These are phyloP conservation scores for Aspergillus uvarum DNA, from an alignment of 2,329 filamentous ascomycete species.

Conservation along the genomic window DNA sequence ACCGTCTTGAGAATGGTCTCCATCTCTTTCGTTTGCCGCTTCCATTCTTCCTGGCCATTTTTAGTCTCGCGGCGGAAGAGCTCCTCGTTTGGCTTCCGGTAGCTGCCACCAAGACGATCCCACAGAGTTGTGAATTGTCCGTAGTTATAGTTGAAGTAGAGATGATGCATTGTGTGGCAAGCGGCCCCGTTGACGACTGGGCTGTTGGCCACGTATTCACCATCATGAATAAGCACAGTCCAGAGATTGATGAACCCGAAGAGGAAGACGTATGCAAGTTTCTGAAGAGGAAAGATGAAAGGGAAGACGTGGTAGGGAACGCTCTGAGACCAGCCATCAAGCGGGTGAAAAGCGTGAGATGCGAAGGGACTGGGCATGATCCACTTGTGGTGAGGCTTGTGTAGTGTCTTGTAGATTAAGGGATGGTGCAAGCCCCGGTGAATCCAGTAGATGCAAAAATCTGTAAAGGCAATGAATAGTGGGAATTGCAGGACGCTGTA, in stretches of 20 bases:
- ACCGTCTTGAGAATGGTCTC: constrained; percentile 75
- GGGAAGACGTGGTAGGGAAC: constrained; percentile 92
- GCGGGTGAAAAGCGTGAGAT: constrained; percentile 88
- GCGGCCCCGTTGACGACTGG: constrained; percentile 92
- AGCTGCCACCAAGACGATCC: constrained; percentile 84
- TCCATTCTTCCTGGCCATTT: constrained; percentile 79
- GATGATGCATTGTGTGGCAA: constrained; percentile 89
- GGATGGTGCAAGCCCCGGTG: constrained; percentile 84
- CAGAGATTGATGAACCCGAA: constrained; percentile 95
- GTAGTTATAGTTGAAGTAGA: constrained; percentile 89
- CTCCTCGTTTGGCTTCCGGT: constrained; percentile 80
- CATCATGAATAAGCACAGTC: constrained; percentile 95
- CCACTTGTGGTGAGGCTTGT: constrained; percentile 99
- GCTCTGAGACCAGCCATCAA: constrained; percentile 87
- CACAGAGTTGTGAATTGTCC: constrained; percentile 92
- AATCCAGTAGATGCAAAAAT: constrained; percentile 88
- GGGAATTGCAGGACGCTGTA: constrained; percentile 85
- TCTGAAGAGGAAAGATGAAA: constrained; percentile 89
- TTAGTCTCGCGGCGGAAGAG: constrained; percentile 82
- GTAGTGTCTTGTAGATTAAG: constrained; percentile 76
- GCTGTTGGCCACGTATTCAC: constrained; percentile 88
- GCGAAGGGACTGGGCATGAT: constrained; percentile 96
- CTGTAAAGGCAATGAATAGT: constrained; percentile 82
- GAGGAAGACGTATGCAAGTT: constrained; percentile 79
- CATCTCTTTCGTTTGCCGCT: constrained; percentile 72